These are phyloP conservation scores for Cordyceps militaris DNA, from an alignment of 2,329 filamentous ascomycete species.

Conservation along the genomic window DNA sequence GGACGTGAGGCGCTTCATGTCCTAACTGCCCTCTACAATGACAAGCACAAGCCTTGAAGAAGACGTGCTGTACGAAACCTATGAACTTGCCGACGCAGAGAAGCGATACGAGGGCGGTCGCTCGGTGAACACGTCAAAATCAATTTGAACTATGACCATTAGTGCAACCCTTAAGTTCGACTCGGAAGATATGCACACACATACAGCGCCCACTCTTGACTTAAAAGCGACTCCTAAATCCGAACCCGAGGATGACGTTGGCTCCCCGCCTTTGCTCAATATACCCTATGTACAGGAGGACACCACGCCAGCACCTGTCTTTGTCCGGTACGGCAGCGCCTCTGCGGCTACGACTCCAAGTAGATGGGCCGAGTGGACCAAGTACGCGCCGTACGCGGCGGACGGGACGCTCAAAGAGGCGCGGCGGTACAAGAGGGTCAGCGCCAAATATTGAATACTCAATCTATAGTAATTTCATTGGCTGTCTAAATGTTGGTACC, in stretches of 20 bases:
- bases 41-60: not conserved
- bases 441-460: not conserved
- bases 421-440: constrained; percentile 19
- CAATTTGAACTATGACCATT: not conserved
- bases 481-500: not conserved
- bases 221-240: not conserved
- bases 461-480: not conserved
- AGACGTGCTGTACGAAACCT: not conserved
- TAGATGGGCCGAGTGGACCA: constrained; percentile 23
- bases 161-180: not conserved
- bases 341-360: constrained; percentile 22
- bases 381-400: constrained; percentile 23
- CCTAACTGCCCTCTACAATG: not conserved
- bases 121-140: constrained; percentile 7
- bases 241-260: not conserved
- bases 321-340: constrained; percentile 17
- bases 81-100: constrained; percentile 8
- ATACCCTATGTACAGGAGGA: not conserved
- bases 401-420: constrained; percentile 18
- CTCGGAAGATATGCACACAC: not conserved
- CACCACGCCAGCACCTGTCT: constrained; percentile 13
- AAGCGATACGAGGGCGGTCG: constrained; percentile 15
- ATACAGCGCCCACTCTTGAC: not conserved
- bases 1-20: constrained; percentile 2
- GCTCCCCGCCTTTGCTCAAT: not conserved